Evolutionary conservation across 495 filamentous ascomycete species (phyloP).

Genomic region (Penicillium taxi): DNA sequence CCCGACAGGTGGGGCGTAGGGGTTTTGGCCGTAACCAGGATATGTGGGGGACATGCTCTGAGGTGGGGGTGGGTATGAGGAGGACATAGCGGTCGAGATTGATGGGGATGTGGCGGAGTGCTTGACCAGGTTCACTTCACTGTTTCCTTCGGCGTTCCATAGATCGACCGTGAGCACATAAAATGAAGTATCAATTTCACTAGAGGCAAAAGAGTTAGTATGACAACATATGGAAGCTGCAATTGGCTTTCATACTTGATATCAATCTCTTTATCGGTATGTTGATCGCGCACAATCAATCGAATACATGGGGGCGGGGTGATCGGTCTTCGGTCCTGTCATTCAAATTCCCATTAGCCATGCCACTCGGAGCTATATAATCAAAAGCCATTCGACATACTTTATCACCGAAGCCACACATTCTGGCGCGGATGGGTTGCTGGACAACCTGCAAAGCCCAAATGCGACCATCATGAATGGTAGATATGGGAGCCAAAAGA

Average conservation of each 20-base stretch:
- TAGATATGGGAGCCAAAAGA: slow-evolving; percentile 33
- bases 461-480: slow-evolving; percentile 39
- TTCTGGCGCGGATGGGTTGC: slow-evolving; percentile 87
- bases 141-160: slow-evolving; percentile 75
- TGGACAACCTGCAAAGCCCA: slow-evolving; percentile 77
- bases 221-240: background rate
- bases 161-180: slow-evolving; percentile 92
- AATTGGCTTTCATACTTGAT: slow-evolving; percentile 59
- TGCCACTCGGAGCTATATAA: background rate
- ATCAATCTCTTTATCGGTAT: slow-evolving; percentile 79
- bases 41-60: slow-evolving; percentile 34
- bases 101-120: slow-evolving; percentile 82
- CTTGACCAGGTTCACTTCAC: slow-evolving; percentile 89
- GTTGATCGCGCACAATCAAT: slow-evolving; percentile 70
- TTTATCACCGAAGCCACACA: slow-evolving; percentile 99
- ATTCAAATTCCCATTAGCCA: background rate
- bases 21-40: slow-evolving; percentile 27
- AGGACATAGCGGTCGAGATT: slow-evolving; percentile 74
- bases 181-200: slow-evolving; percentile 75
- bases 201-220: slow-evolving; percentile 21
- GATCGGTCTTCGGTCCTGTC: slow-evolving; percentile 86
- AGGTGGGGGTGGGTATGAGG: slow-evolving; percentile 63
- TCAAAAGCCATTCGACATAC: slow-evolving; percentile 35
- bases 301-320: slow-evolving; percentile 91
- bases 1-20: slow-evolving; percentile 27